These are phyloP conservation scores for Boletus patriciae DNA, from an alignment of 768 basidiomycete genomes.

Conservation along the genomic window DNA sequence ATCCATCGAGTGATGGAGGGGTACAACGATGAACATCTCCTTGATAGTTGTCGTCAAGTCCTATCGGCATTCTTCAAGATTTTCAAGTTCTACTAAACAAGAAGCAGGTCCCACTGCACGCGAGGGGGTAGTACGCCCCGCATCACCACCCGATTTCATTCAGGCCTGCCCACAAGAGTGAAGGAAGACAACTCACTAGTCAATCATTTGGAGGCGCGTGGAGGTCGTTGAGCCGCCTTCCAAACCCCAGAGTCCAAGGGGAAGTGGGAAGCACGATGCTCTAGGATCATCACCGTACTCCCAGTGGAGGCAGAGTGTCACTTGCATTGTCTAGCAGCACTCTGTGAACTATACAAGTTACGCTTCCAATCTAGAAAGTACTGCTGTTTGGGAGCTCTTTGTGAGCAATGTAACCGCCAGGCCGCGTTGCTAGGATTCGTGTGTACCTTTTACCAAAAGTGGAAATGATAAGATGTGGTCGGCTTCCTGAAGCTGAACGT, in stretches of 20 bases:
- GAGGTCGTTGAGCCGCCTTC: neutral
- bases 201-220: neutral
- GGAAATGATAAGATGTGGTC: slow-evolving; percentile 10
- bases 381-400: too few relatives aligned
- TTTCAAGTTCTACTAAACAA: too few relatives aligned
- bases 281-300: too few relatives aligned
- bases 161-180: neutral
- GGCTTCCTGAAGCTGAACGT: neutral
- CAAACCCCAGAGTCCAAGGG: neutral
- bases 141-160: neutral
- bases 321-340: too few relatives aligned
- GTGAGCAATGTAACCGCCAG: too few relatives aligned
- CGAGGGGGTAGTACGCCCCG: too few relatives aligned
- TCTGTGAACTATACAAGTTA: too few relatives aligned
- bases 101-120: neutral
- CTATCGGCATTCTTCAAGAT: neutral
- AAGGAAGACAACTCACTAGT: neutral
- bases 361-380: neutral
- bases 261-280: too few relatives aligned
- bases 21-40: neutral
- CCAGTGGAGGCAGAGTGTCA: neutral
- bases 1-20: neutral
- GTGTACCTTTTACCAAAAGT: slow-evolving; percentile 1
- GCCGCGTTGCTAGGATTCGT: too few relatives aligned
- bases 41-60: neutral